Base-by-base conservation (phyloP, 139 green algal species). In the Desmodesmus armatus region DNA sequence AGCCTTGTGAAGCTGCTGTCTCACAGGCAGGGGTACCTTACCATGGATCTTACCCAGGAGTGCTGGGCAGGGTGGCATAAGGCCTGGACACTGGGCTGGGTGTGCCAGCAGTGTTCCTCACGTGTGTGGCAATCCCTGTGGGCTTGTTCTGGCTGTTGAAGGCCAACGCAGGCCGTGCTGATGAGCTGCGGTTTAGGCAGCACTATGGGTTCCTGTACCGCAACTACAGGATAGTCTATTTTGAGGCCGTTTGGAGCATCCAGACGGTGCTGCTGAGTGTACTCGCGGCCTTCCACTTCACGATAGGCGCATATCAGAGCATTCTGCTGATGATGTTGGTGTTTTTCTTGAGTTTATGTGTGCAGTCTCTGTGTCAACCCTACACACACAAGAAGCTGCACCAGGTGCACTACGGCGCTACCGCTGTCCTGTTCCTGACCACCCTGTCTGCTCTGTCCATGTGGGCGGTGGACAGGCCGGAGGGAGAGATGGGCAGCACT, bases 11-110 rank as follows among this genome's bases (percentile, higher is more conserved):
- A 35, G 19, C 31, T 60, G 55, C 35, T 37, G 25, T 29, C 35
- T 58, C 37, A 60, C n/a, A n/a, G n/a, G n/a, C n/a, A n/a, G n/a
- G 70, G 70, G 21, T 78, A 78, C 43, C 58, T 25, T 25, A n/a
- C 58, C 27, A 37, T 11, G 37, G 70, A 78, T n/a, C 55, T 78
- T 35, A 25, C 55, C 35, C 70, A 78, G 21, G 41, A 35, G 3
- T 78, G 70, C 39, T 78, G 41, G 41, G 21, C 23, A 13, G 70
- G 70, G 2, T 78, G 39, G 29, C 70, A 78, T n/a, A 55, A 33
- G 35, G 27, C 9, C 0, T 78, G 37, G 35, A 37, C 70, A 29
- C 27, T 78, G 6, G 35, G 11, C 9, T 78, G 37, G 70, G 70
- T 1, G 58, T 78, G 6, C 70, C 70, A 55, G 9, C 23, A 25